A percentile compares a stretch with the other conserved stretches of the same genome.
These are phyloP conservation scores for Drechslerella coelobrocha DNA, from an alignment of 2,329 filamentous ascomycete species.

Conservation along the genomic window DNA sequence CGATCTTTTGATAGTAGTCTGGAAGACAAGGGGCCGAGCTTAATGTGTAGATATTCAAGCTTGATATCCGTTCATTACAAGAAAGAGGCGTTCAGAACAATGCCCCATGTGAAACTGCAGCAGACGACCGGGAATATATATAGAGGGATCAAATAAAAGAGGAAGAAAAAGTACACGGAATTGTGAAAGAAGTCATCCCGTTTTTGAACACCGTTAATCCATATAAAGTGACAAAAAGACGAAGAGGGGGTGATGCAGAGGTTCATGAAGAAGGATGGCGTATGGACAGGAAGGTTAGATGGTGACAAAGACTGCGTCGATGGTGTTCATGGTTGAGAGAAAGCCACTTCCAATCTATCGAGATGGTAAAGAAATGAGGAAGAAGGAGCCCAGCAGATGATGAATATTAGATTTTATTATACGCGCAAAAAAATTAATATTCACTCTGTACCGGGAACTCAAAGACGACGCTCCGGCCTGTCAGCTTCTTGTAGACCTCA, in stretches of 20 bases:
- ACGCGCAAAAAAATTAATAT: slow-evolving; percentile 69
- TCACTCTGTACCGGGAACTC: slow-evolving; percentile 87
- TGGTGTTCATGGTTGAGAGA: slow-evolving; percentile 30
- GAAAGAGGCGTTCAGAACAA: slow-evolving; percentile 45
- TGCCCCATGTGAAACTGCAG: slow-evolving; percentile 31
- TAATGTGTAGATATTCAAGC: slow-evolving; percentile 47
- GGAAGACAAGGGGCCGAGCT: neutral
- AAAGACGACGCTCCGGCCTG: slow-evolving; percentile 93
- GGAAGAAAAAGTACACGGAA: slow-evolving; percentile 47
- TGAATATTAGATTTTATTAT: slow-evolving; percentile 49
- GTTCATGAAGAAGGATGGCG: slow-evolving; percentile 15
- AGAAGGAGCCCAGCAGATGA: slow-evolving; percentile 19
- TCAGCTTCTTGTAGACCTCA: slow-evolving; percentile 98
- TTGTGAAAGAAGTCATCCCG: slow-evolving; percentile 48
- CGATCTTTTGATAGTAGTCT: too few species aligned
- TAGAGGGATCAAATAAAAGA: slow-evolving; percentile 24
- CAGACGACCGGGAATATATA: slow-evolving; percentile 50
- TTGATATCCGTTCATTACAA: slow-evolving; percentile 52
- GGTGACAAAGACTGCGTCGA: neutral
- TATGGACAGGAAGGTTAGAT: slow-evolving; percentile 34
- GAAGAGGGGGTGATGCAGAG: slow-evolving; percentile 30
- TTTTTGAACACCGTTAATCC: slow-evolving; percentile 51
- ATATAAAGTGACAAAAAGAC: slow-evolving; percentile 47
- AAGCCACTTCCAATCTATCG: slow-evolving; percentile 40
- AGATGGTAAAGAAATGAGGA: slow-evolving; percentile 19